phyloP scores from a whole-genome alignment of 257 asterid genomes.

The Paulownia fortunei region DNA sequence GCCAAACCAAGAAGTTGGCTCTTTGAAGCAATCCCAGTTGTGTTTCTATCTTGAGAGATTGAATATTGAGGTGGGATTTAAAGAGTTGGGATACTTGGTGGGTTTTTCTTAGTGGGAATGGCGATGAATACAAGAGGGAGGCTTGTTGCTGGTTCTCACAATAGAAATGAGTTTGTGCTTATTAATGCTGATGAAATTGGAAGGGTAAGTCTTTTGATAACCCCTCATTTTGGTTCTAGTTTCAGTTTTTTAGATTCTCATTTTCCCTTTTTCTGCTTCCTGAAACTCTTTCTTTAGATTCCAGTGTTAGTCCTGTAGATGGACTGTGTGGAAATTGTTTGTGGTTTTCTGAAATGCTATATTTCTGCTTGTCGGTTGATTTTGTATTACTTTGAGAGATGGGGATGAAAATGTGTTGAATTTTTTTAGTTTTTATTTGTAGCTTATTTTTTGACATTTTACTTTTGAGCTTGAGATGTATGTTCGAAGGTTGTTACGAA shows the following conservation, averaged over 20 bases:
- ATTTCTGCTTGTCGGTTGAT: background rate
- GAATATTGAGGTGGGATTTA: constrained; percentile 35
- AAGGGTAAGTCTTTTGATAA: constrained; percentile 47
- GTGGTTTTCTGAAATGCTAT: background rate
- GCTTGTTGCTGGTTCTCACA: constrained; percentile 89
- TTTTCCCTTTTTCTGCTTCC: background rate
- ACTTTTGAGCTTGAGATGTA: background rate
- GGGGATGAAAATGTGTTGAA: background rate
- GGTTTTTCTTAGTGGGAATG: constrained; percentile 41
- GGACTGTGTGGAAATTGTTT: background rate
- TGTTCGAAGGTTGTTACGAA: background rate
- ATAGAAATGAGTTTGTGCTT: constrained; percentile 76
- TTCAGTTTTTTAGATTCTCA: constrained; percentile 5
- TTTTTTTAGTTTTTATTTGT: background rate
- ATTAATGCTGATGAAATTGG: constrained; percentile 91
- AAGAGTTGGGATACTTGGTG: constrained; percentile 33
- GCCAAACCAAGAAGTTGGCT: background rate
- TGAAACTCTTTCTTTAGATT: constrained; percentile 26
- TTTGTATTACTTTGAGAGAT: background rate
- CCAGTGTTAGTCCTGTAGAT: background rate
- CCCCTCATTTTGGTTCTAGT: constrained; percentile 30
- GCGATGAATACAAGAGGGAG: constrained; percentile 84
- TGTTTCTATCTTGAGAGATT: constrained; percentile 22
- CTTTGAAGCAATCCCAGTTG: constrained; percentile 23
- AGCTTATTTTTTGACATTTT: background rate